phyloP scores from a whole-genome alignment of 805 yeast genomes.

The Cyberlindnera mycetangii region DNA sequence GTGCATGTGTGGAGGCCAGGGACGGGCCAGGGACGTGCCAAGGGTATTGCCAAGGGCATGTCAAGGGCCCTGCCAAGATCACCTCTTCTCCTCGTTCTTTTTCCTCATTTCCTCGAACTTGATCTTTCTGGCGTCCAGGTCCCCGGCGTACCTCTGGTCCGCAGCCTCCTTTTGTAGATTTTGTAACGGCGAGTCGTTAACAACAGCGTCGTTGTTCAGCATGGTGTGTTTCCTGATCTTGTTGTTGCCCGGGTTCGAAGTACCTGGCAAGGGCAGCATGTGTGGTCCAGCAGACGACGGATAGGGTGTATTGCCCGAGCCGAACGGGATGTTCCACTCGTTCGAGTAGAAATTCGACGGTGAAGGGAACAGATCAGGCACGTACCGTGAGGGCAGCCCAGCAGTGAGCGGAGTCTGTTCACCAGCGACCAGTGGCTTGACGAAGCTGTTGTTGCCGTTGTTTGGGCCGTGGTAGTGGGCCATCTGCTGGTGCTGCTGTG shows the following conservation, averaged over 20 bases:
- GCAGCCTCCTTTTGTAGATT: conserved; percentile 12
- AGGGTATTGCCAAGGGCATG: too few species aligned
- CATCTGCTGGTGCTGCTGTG: too few species aligned
- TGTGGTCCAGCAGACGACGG: conserved; percentile 31
- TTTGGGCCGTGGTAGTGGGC: conserved; percentile 25
- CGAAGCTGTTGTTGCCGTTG: conserved; percentile 20
- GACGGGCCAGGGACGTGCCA: too few species aligned
- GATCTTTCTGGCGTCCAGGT: conserved; percentile 9
- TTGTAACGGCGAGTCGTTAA: conserved; percentile 22
- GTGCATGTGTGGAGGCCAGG: too few species aligned
- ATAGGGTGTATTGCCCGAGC: conserved; percentile 38
- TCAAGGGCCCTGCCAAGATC: too few species aligned
- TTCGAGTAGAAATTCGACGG: conserved; percentile 73
- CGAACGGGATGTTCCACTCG: conserved; percentile 52
- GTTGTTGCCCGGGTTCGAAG: conserved; percentile 1
- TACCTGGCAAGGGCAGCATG: conserved; percentile 17
- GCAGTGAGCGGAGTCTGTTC: conserved; percentile 72
- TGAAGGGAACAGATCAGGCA: conserved; percentile 72
- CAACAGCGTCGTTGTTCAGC: conserved; percentile 11
- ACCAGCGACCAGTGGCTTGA: conserved; percentile 34
- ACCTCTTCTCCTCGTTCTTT: background rate
- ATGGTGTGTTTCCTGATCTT: conserved; percentile 13
- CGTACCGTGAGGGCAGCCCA: conserved; percentile 67
- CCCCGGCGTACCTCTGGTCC: background rate
- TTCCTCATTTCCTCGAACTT: conserved; percentile 6